Conservation (phyloP, 1,284 basidiomycete genomes). For the Malassezia nana region DNA sequence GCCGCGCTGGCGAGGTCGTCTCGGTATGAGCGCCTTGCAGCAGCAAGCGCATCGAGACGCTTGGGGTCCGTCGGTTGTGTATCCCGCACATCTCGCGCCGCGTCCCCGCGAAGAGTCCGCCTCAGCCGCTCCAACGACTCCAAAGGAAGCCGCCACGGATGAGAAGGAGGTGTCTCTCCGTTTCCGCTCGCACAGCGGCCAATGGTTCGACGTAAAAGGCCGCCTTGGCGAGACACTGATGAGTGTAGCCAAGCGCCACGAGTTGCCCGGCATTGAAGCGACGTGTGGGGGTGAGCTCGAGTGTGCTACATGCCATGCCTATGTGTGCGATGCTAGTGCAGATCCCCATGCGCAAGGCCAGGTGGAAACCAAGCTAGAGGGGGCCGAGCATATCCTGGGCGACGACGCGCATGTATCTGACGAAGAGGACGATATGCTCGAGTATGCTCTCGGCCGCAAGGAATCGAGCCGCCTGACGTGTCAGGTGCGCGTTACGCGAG, state of each 20-base stretch:
- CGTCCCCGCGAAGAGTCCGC: constrained; percentile 13
- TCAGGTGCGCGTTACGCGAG: constrained; percentile 19
- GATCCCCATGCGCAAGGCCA: constrained; percentile 8
- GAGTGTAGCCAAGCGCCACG: constrained; percentile 34
- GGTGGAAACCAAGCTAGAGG: background rate
- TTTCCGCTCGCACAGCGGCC: constrained; percentile 28
- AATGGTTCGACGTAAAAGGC: constrained; percentile 25
- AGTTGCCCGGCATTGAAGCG: constrained; percentile 38
- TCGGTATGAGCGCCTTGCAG: constrained; percentile 32
- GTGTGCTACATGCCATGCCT: constrained; percentile 38
- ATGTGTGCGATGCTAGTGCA: constrained; percentile 23
- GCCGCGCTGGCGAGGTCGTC: constrained; percentile 47
- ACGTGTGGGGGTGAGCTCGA: constrained; percentile 45
- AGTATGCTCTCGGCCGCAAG: constrained; percentile 22
- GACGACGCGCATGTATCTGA: constrained; percentile 6
- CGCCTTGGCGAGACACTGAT: constrained; percentile 42
- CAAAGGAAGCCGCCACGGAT: background rate
- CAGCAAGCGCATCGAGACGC: constrained; percentile 33
- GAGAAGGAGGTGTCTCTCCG: constrained; percentile 18
- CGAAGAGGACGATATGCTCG: constrained; percentile 32
- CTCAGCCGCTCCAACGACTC: background rate
- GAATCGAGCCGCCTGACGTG: constrained; percentile 21
- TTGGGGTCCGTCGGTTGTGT: constrained; percentile 35
- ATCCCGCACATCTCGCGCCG: constrained; percentile 28
- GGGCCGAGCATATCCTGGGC: background rate